Evolutionary conservation across 495 filamentous ascomycete genomes (phyloP).

Genomic region (Astrothelium macrocarpum): DNA sequence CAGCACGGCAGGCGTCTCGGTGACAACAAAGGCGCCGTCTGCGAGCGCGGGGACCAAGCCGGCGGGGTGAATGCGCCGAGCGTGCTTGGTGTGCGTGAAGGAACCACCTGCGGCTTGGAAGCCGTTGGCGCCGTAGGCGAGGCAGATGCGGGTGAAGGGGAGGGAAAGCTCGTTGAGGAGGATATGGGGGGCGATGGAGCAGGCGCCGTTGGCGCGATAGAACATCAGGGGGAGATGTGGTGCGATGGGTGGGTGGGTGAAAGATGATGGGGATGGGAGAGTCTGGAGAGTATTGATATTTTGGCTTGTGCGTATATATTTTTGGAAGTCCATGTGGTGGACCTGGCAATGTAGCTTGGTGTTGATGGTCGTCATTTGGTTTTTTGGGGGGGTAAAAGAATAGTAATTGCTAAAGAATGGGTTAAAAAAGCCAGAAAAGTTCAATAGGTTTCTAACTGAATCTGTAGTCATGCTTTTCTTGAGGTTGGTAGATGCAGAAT

Average conservation of each 20-base stretch:
- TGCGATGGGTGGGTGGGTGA: not conserved
- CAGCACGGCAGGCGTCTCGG: conserved; percentile 31
- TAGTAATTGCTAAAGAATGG: too few relatives aligned
- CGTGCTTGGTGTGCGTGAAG: conserved; percentile 19
- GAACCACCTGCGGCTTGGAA: conserved; percentile 13
- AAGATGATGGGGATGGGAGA: not conserved
- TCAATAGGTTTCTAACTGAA: too few relatives aligned
- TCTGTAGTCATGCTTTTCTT: too few relatives aligned
- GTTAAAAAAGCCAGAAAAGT: too few relatives aligned
- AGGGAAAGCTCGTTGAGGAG: conserved; percentile 26
- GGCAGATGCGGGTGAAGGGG: conserved; percentile 17
- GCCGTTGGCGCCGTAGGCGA: conserved; percentile 19
- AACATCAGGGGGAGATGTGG: not conserved
- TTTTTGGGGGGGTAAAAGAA: too few relatives aligned
- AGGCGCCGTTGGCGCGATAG: conserved; percentile 21
- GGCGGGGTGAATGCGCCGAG: conserved; percentile 30
- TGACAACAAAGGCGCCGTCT: conserved; percentile 29
- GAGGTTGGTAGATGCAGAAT: too few relatives aligned
- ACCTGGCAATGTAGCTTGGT: too few relatives aligned
- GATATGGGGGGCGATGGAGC: conserved; percentile 31
- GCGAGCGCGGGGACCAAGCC: conserved; percentile 28
- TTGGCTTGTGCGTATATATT: too few relatives aligned
- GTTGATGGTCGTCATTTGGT: too few relatives aligned
- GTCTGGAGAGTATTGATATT: too few relatives aligned
- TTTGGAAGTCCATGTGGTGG: too few relatives aligned